Evolutionary conservation across 1,139 yeast genomes (phyloP).

Genomic region (Sugiyamaella castrensis): DNA sequence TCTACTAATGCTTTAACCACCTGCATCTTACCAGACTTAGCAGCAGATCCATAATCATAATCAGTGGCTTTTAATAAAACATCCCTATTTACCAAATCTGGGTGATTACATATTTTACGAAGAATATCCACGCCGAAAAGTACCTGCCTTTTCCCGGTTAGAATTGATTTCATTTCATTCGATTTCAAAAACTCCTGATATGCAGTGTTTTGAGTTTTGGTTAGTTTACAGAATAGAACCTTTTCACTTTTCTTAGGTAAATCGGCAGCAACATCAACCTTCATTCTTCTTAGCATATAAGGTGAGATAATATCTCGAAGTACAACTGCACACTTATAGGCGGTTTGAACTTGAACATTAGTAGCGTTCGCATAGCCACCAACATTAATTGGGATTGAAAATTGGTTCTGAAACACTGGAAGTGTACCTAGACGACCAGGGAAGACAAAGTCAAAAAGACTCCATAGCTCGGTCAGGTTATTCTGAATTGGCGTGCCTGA

Average conservation of each 20-base stretch:
- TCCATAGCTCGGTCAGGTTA: conserved; percentile 88
- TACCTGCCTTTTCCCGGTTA: conserved; percentile 75
- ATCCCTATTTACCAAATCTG: conserved; percentile 72
- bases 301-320: conserved; percentile 87
- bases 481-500: conserved; percentile 98
- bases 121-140: conserved; percentile 86
- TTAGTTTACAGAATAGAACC: conserved; percentile 86
- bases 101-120: conserved; percentile 93
- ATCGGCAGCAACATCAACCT: conserved; percentile 95
- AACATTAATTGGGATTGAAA: conserved; percentile 85
- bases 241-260: conserved; percentile 90
- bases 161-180: conserved; percentile 68
- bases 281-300: conserved; percentile 78
- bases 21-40: conserved; percentile 85
- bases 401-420: conserved; percentile 91
- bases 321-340: conserved; percentile 93
- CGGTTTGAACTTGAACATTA: conserved; percentile 93
- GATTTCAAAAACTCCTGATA: conserved; percentile 73
- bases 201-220: conserved; percentile 68
- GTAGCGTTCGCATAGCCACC: conserved; percentile 99
- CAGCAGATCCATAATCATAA: conserved; percentile 60
- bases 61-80: conserved; percentile 42
- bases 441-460: conserved; percentile 87
- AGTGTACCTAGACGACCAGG: conserved; percentile 94
- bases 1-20: conserved; percentile 74